phyloP scores from a whole-genome alignment of 148 eudicot species.

The Chenopodium suecicum region DNA sequence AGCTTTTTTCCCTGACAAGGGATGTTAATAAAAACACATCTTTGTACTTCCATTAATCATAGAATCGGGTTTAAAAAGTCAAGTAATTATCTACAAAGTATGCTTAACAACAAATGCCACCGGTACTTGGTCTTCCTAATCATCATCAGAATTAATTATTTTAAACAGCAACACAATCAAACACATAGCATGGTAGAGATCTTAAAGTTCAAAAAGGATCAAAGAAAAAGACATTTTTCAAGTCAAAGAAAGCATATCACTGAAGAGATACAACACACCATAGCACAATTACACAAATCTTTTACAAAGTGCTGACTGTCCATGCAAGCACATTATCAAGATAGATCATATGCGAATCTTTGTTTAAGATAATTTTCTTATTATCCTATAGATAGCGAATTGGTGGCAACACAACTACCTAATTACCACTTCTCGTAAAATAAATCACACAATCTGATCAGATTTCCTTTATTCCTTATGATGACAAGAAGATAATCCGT shows the following conservation, averaged over 20 bases:
- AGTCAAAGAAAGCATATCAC: constrained; percentile 14
- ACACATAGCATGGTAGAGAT: constrained; percentile 24
- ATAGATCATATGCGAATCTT: constrained; percentile 18
- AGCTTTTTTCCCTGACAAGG: constrained; percentile 31
- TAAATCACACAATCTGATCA: background rate
- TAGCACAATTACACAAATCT: constrained; percentile 11
- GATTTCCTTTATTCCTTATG: constrained; percentile 9
- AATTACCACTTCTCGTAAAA: background rate
- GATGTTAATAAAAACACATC: constrained; percentile 28
- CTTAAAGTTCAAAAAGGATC: background rate
- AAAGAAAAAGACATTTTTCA: background rate
- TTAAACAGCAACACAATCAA: constrained; percentile 13
- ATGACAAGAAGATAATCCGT: constrained; percentile 20
- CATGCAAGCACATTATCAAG: constrained; percentile 22
- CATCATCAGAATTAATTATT: constrained; percentile 21
- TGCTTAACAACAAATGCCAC: constrained; percentile 38
- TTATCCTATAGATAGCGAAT: background rate
- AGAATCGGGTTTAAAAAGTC: constrained; percentile 21
- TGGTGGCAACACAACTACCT: background rate
- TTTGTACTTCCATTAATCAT: constrained; percentile 24
- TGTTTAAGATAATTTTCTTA: constrained; percentile 11
- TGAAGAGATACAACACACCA: constrained; percentile 10
- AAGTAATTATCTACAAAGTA: constrained; percentile 22
- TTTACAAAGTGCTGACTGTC: constrained; percentile 3
- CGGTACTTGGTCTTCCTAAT: constrained; percentile 31